Conservation (phyloP, 148 eudicot genomes). For the Camellia japonica region DNA sequence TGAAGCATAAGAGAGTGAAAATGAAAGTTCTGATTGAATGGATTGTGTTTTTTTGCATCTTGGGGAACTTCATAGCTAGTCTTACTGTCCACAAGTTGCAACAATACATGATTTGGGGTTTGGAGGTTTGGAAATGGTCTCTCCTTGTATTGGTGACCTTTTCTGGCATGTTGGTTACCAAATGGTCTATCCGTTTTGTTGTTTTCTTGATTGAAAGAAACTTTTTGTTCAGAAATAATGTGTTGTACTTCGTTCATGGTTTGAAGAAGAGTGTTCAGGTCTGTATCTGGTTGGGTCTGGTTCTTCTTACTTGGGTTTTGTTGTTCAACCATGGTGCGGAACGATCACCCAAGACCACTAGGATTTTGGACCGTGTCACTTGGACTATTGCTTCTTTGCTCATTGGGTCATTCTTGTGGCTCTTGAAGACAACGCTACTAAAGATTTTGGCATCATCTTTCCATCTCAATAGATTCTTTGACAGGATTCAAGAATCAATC, state of each 20-base stretch:
- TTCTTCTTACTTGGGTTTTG: slow-evolving; percentile 65
- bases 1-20: slow-evolving; percentile 48
- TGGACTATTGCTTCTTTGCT: slow-evolving; percentile 53
- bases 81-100: slow-evolving; percentile 40
- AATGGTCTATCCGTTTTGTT: slow-evolving; percentile 55
- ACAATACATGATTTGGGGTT: slow-evolving; percentile 34
- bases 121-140: slow-evolving; percentile 71
- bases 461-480: slow-evolving; percentile 78
- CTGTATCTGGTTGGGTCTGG: slow-evolving; percentile 63
- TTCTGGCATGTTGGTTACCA: slow-evolving; percentile 66
- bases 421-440: slow-evolving; percentile 63
- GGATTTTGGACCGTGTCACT: slow-evolving; percentile 42
- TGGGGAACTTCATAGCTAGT: slow-evolving; percentile 44
- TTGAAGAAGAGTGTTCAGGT: slow-evolving; percentile 66
- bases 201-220: slow-evolving; percentile 78
- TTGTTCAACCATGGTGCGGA: slow-evolving; percentile 39
- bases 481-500: slow-evolving; percentile 72
- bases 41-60: slow-evolving; percentile 38
- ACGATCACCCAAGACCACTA: slow-evolving; percentile 14
- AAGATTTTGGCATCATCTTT: slow-evolving; percentile 81
- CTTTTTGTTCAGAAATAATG: slow-evolving; percentile 65
- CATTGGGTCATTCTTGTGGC: slow-evolving; percentile 64
- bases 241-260: slow-evolving; percentile 74
- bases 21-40: slow-evolving; percentile 55
- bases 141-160: slow-evolving; percentile 66